Base-by-base conservation (phyloP, 1,139 yeast genomes). In the Blastobotrys aristatus region DNA sequence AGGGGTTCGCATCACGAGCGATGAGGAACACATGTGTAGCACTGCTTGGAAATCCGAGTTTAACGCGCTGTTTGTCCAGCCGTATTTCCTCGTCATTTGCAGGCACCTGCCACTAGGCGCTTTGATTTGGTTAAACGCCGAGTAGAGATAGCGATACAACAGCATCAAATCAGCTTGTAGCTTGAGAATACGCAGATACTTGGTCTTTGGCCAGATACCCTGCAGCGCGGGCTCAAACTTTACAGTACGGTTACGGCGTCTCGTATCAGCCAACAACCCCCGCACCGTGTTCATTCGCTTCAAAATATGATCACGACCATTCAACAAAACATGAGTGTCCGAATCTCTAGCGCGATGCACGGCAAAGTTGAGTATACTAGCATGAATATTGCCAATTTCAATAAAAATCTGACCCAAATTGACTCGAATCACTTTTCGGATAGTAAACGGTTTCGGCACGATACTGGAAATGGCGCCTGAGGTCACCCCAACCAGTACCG, bases 401-500 rank as follows among this genome's bases (percentile, higher is more conserved):
- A 53, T 50, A 26, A 62, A 46, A 21, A 52, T 53, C 4, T 44
- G 39, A 14, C 60, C 58, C 8, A 63, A 46, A 2, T 52, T 54
- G 21, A 52, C 54, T 11, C 67, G 54, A 8, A 62, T 56, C 14
- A 57, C 56, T 16, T 50, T 53, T 41, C 58, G 57, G 7, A 63
- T 63, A 13, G 66, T 61, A 13, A 32, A 51, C 0, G 70, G 64
- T 30, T 54, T 50, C 4, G 71, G 71, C 17, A 67, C 48, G 6
- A 64, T 46, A 6, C 63, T 54, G 16, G 64, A 64, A 22, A 67
- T 34, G 34, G 63, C 62, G 1, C 66, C 67, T n/a, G 64, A 49
- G 1, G 58, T 24, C 10, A 66, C 49, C 2, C 71, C 71, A 29
- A 61, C 55, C 7, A 57, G 35, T 11, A 65, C 70, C 1, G 66